Conservation (phyloP, 1,139 yeast species). For the Lodderomyces pseudojiufengensis region DNA sequence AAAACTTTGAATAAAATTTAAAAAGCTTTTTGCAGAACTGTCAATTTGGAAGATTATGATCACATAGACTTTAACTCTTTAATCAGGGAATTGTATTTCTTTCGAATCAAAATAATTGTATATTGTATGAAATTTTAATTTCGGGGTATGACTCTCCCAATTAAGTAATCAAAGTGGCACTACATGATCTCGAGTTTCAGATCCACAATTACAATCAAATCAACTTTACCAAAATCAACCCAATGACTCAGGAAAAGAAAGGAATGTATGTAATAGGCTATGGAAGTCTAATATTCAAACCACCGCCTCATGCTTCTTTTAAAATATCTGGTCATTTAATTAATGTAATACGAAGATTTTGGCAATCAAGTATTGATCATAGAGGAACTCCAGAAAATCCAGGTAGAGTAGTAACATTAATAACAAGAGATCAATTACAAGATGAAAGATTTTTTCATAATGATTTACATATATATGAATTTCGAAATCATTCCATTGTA, state of each 20-base stretch:
- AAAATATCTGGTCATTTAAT: slow-evolving; percentile 69
- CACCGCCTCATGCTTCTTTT: slow-evolving; percentile 68
- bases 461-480: slow-evolving; percentile 44
- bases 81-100: too few relatives aligned
- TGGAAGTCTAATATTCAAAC: slow-evolving; percentile 87
- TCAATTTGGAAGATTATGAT: too few relatives aligned
- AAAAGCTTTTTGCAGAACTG: too few relatives aligned
- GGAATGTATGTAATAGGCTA: slow-evolving; percentile 85
- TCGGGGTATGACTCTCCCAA: too few relatives aligned
- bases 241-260: slow-evolving; percentile 11
- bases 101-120: too few relatives aligned
- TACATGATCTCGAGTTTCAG: too few relatives aligned
- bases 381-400: slow-evolving; percentile 83
- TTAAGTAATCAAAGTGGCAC: too few relatives aligned
- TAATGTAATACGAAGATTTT: slow-evolving; percentile 79
- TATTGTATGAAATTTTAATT: too few relatives aligned
- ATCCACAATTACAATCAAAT: too few relatives aligned
- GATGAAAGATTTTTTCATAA: slow-evolving; percentile 36
- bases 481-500: slow-evolving; percentile 16
- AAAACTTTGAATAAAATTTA: too few relatives aligned
- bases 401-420: slow-evolving; percentile 82
- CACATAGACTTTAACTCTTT: too few relatives aligned
- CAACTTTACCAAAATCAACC: neutral
- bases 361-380: slow-evolving; percentile 91
- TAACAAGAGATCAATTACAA: slow-evolving; percentile 55